Base-by-base conservation (phyloP, 2,329 filamentous ascomycete species). In the Penicillium digitatum region DNA sequence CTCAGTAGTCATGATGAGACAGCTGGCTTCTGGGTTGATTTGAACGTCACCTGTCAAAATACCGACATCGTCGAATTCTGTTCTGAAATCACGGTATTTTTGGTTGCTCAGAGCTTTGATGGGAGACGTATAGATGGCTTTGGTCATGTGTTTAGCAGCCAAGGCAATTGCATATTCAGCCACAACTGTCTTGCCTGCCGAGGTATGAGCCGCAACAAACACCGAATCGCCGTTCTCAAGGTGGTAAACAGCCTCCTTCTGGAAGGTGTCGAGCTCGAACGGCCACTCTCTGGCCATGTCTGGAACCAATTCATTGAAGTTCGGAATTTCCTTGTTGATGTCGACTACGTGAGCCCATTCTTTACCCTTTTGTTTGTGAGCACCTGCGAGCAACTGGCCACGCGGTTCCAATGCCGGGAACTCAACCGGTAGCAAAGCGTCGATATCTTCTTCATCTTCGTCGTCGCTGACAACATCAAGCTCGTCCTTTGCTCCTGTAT, bases 301-400 rank as follows among this genome's bases (percentile, higher is more conserved):
- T 0, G 94, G 94, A 8, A 99, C 92, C 35, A 99, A 79, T 58
- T 96, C 93, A 55, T 82, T 81, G 73, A 99, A 97, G 69, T 97
- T 97, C n/a, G 89, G 81, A 66, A 97, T 95, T 49, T 93, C 89
- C 56, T 90, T 85, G 66, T 93, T 92, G 64, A 97, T 87, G 71
- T 99, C 93, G 2, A 99, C 93, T 86, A 99, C 95, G 74, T 99
- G 94, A 48, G 94, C 94, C 93, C 94, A 99, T 76, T 97, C 90
- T 65, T 84, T 87, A 7, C 89, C 88, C 37, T 85, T 85, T 66
- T 88, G 89, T 67, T 87, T 89, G 57, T 86, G 80, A 57, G 85
- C 84, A 9, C 88, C 86, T 48, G 87, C 79, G 20, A 88, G 82
- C 29, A 96, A 82, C 22, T 85, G 82, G n/a, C 87, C 86, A 68